Conservation (phyloP, 768 basidiomycete genomes). For the Boletus eberwhitei region DNA sequence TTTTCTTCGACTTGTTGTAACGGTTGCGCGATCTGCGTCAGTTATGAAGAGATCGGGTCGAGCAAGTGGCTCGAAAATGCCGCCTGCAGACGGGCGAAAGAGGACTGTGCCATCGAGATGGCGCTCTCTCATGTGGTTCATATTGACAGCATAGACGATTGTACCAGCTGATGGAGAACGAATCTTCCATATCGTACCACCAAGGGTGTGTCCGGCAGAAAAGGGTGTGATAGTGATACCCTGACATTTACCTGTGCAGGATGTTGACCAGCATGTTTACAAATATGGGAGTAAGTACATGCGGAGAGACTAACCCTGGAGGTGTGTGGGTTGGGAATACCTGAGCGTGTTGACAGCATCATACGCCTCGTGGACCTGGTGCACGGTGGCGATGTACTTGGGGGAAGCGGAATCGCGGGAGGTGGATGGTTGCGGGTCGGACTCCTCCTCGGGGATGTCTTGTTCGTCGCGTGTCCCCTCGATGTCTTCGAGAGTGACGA, state of each 20-base stretch:
- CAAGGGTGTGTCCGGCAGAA: slow-evolving; percentile 91
- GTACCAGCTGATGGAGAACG: slow-evolving; percentile 97
- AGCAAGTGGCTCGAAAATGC: slow-evolving; percentile 81
- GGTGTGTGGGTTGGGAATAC: slow-evolving; percentile 93
- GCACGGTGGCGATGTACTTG: slow-evolving; percentile 71
- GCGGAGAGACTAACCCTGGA: slow-evolving; percentile 64
- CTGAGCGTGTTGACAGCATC: slow-evolving; percentile 87
- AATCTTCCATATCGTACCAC: slow-evolving; percentile 98
- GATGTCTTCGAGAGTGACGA: slow-evolving; percentile 85
- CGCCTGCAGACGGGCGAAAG: slow-evolving; percentile 67
- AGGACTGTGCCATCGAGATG: slow-evolving; percentile 94
- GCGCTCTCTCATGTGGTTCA: slow-evolving; percentile 95
- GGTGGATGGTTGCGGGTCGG: slow-evolving; percentile 1
- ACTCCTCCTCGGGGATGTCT: slow-evolving; percentile 40
- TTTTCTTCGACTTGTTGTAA: slow-evolving; percentile 82
- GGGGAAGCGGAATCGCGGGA: slow-evolving; percentile 9
- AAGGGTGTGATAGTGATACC: slow-evolving; percentile 94
- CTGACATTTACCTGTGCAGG: slow-evolving; percentile 73
- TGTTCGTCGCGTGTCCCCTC: slow-evolving; percentile 78
- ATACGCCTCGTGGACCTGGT: slow-evolving; percentile 91
- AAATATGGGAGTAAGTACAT: background rate
- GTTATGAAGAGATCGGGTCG: slow-evolving; percentile 93
- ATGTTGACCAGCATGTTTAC: slow-evolving; percentile 1
- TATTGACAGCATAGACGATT: slow-evolving; percentile 88
- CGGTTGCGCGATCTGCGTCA: slow-evolving; percentile 79